Evolutionary conservation across 257 asterid species (phyloP), one percentile per base, ranked within the genome.

Genomic region (Capsicum pubescens): DNA sequence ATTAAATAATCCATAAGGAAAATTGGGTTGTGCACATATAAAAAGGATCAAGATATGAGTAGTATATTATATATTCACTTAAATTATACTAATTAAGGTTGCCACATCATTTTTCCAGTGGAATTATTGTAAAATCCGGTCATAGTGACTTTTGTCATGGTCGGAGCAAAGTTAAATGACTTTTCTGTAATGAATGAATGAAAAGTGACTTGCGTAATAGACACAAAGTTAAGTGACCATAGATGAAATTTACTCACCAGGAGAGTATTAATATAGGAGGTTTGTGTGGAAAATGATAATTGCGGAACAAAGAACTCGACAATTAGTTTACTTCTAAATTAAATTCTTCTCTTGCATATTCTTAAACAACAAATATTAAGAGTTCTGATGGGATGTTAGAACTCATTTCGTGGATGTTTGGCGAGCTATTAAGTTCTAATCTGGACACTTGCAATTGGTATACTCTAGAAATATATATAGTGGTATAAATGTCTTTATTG

Each of bases 261-360:
- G 50, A 64, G 15, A 15, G 11, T 32, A 35, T 14, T 35, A 35
- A 14, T 35, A 36, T 35, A 36, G 74, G 61, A 74, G 6, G 81
- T 57, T 74, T 35, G 17, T 74, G 80, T 50, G 46, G 12, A 52
- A 76, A 52, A 21, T 7, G 11, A 13, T 6, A 3, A 76, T 21
- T 13, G 5, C 19, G 12, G 42, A 13, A 50, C 5, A 50, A 48
- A 74, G 19, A 48, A 74, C 9, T 42, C 9, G 55, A 76, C 21
- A 76, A 21, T 76, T 50, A 76, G 8, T 21, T 36, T 52, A 21
- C 61, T 76, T 44, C 61, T 52, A 48, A 32, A 16, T 76, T 50
- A 21, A 35, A 72, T 19, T 13, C 21, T 26, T 50, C 60, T 52
- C 81, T 54, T 21, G 81, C 81, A 52, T 76, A 13, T 76, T 72